These are phyloP conservation scores for Zasmidium citrigriseum DNA, from an alignment of 2,329 filamentous ascomycete species.

Conservation along the genomic window DNA sequence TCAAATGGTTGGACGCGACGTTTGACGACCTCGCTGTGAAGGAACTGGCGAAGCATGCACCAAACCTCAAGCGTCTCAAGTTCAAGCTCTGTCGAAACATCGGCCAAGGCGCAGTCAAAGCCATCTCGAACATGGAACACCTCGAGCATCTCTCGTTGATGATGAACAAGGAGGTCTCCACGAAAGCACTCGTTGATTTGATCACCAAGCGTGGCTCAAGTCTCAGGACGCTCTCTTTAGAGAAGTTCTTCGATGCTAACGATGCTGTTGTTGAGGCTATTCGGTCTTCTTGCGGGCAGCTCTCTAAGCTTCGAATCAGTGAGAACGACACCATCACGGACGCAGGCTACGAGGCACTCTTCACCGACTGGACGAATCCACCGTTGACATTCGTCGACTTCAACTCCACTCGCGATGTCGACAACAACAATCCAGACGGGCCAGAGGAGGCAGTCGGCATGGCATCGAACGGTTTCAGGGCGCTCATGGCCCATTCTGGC, in stretches of 20 bases:
- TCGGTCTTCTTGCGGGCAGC: conserved; percentile 65
- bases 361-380: conserved; percentile 73
- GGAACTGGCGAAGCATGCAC: conserved; percentile 64
- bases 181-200: conserved; percentile 61
- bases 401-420: conserved; percentile 73
- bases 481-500: conserved; percentile 83
- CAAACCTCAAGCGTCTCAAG: conserved; percentile 73
- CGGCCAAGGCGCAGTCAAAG: conserved; percentile 63
- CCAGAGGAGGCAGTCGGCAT: conserved; percentile 68
- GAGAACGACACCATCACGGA: conserved; percentile 78
- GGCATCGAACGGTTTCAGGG: conserved; percentile 72
- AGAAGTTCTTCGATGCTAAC: conserved; percentile 65
- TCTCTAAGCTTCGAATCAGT: conserved; percentile 78
- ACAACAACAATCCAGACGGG: conserved; percentile 68
- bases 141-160: conserved; percentile 77
- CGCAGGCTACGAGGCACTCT: conserved; percentile 69
- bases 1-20: conserved; percentile 82
- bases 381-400: conserved; percentile 72
- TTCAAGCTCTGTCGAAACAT: conserved; percentile 77
- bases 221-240: conserved; percentile 77
- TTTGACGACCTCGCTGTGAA: conserved; percentile 71
- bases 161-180: conserved; percentile 58
- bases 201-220: conserved; percentile 63
- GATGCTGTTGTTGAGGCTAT: conserved; percentile 71
- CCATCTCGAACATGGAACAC: conserved; percentile 61